These are phyloP conservation scores for Uncinocarpus reesii DNA, from an alignment of 2,329 filamentous ascomycete genomes.

Conservation along the genomic window DNA sequence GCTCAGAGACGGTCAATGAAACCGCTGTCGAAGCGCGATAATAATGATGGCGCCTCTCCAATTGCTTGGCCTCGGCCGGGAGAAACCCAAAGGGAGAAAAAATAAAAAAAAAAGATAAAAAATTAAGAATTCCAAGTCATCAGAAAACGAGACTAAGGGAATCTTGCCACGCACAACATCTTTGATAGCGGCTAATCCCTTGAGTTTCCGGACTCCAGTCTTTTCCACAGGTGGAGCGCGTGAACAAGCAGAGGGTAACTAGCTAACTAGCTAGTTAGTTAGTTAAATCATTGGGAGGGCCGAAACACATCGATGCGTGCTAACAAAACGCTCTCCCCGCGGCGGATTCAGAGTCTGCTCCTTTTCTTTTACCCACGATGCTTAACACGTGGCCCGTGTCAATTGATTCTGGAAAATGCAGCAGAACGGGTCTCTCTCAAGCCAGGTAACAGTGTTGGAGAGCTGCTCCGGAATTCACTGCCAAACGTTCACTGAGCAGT, in stretches of 20 bases:
- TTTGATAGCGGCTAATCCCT: background rate
- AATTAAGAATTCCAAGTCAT: no score
- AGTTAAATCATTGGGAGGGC: background rate
- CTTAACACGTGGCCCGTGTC: conserved; percentile 7
- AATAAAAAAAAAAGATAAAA: background rate
- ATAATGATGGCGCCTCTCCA: background rate
- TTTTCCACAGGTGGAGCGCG: conserved; percentile 2
- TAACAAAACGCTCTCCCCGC: background rate
- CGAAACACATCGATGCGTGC: background rate
- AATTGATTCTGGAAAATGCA: conserved; percentile 4
- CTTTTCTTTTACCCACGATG: background rate
- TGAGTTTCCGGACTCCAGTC: background rate
- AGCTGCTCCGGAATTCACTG: background rate
- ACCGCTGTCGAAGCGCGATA: background rate
- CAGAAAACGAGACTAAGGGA: background rate
- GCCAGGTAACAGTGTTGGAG: no score
- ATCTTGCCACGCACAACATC: background rate
- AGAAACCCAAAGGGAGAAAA: background rate
- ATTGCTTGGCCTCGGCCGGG: background rate
- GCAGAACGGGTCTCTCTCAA: background rate
- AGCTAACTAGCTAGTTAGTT: no score
- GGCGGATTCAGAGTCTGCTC: background rate
- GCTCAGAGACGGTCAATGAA: no score
- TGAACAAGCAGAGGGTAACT: no score
- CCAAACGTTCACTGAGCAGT: background rate